These are phyloP conservation scores for Epichloe elymi DNA, from an alignment of 2,329 filamentous ascomycete genomes.

Conservation along the genomic window DNA sequence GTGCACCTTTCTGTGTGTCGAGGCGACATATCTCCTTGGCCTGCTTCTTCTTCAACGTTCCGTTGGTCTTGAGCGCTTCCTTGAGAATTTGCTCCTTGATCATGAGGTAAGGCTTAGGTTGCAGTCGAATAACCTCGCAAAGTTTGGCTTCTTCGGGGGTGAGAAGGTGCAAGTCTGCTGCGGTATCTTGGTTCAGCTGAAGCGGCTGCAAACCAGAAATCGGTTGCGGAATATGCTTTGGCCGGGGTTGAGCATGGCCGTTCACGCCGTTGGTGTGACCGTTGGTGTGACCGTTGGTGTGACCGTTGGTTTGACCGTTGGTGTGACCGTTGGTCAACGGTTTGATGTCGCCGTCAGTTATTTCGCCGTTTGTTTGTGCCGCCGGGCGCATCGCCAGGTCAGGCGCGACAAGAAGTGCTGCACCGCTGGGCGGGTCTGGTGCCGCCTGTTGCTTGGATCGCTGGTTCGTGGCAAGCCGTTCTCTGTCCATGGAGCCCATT, in stretches of 20 bases:
- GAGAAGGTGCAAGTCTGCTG: constrained; percentile 73
- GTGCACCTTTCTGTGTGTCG: constrained; percentile 70
- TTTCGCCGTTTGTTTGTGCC: constrained; percentile 19
- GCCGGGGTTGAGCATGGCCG: constrained; percentile 25
- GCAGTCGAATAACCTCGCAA: constrained; percentile 70
- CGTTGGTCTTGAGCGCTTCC: constrained; percentile 81
- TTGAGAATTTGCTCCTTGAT: constrained; percentile 90
- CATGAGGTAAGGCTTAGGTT: constrained; percentile 88
- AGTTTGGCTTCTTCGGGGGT: constrained; percentile 77
- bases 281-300: too few species aligned
- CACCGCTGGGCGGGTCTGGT: constrained; percentile 60
- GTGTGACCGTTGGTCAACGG: too few species aligned
- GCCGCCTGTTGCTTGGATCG: constrained; percentile 53
- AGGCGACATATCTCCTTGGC: constrained; percentile 75
- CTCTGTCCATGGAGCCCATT: constrained; percentile 74
- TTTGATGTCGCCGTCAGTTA: constrained; percentile 32
- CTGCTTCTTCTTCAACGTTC: constrained; percentile 84
- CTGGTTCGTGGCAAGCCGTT: constrained; percentile 57
- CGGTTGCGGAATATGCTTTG: constrained; percentile 40
- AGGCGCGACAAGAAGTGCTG: constrained; percentile 63
- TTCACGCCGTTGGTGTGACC: constrained; percentile 19
- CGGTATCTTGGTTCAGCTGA: constrained; percentile 59
- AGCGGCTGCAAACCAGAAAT: constrained; percentile 51
- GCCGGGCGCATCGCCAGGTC: constrained; percentile 55
- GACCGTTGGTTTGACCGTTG: constrained; percentile 14